Evolutionary conservation across 2,329 filamentous ascomycete genomes (phyloP).

Genomic region (Sclerotinia borealis): DNA sequence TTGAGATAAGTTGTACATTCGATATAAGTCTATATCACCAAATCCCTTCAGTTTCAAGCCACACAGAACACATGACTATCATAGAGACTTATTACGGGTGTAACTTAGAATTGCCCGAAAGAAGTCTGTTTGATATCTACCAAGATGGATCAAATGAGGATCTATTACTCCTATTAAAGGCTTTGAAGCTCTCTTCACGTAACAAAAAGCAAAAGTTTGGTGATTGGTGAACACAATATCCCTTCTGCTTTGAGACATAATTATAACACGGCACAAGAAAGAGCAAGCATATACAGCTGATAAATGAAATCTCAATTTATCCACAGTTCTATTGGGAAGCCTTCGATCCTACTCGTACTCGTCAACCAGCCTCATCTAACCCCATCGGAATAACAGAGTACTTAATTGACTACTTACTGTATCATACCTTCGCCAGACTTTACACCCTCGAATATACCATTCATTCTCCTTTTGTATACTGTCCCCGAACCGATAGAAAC

Average conservation of each 20-base stretch:
- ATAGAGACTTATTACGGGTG: not conserved
- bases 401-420: too few relatives aligned
- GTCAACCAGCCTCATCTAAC: too few relatives aligned
- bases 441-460: too few relatives aligned
- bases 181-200: not conserved
- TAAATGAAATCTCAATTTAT: constrained; percentile 9
- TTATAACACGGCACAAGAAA: not conserved
- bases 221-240: not conserved
- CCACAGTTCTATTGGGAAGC: too few relatives aligned
- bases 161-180: too few relatives aligned
- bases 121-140: not conserved
- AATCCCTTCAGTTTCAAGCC: not conserved
- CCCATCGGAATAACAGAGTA: too few relatives aligned
- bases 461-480: too few relatives aligned
- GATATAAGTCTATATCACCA: too few relatives aligned
- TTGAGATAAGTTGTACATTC: not conserved
- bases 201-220: not conserved
- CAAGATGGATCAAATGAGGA: too few relatives aligned
- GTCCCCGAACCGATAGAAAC: not conserved
- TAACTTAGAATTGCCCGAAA: not conserved
- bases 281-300: constrained; percentile 3
- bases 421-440: too few relatives aligned
- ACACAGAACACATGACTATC: not conserved
- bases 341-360: too few relatives aligned
- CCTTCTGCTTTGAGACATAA: not conserved